Evolutionary conservation across 345 rosid species (phyloP).

Genomic region (Trapa bicornis): DNA sequence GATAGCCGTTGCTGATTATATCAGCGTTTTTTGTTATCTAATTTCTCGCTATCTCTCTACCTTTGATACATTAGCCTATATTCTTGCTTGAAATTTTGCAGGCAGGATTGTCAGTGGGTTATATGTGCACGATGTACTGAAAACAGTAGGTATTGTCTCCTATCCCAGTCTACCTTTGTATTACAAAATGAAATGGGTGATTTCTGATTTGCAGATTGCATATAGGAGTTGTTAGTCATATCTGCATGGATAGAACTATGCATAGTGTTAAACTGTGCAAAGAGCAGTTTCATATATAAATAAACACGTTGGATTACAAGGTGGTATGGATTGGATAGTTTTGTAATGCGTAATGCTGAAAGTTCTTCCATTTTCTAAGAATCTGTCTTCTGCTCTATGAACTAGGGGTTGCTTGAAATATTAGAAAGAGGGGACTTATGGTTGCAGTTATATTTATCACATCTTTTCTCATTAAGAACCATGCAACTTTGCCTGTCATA

Average conservation of each 20-base stretch:
- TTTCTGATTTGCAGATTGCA: background rate
- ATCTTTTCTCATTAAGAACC: background rate
- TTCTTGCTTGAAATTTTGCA: slow-evolving; percentile 19
- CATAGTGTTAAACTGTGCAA: background rate
- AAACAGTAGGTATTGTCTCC: slow-evolving; percentile 65
- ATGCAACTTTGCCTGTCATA: background rate
- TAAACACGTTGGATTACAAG: background rate
- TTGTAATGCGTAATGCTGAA: background rate
- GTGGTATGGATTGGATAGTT: background rate
- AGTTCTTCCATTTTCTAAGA: background rate
- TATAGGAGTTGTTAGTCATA: background rate
- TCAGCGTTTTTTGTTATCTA: background rate
- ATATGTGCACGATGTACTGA: slow-evolving; percentile 77
- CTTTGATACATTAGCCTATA: background rate
- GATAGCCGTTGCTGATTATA: too few relatives aligned
- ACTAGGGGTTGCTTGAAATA: background rate
- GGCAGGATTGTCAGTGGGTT: slow-evolving; percentile 94
- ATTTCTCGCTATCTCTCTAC: background rate
- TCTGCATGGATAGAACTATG: background rate
- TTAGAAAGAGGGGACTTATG: background rate
- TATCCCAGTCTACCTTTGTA: background rate
- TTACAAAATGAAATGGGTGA: background rate
- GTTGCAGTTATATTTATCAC: too few relatives aligned
- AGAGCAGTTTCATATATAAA: background rate
- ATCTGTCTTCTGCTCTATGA: background rate